Evolutionary conservation across 1,139 yeast genomes (phyloP), one percentile per base, ranked within the genome.

Genomic region (Candida sp.): DNA sequence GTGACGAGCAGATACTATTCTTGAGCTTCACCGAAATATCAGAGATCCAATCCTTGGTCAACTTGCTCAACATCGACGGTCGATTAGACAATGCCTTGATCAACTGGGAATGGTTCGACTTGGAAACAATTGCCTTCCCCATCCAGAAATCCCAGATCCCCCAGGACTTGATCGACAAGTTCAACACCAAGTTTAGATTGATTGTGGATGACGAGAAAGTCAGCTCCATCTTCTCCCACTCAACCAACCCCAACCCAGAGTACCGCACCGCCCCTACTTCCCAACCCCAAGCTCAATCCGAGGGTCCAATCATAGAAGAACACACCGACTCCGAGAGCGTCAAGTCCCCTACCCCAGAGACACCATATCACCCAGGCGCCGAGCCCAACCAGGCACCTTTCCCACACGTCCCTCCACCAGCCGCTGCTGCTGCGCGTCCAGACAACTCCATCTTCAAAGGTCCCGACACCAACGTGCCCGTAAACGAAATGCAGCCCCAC

Each of bases 101-200:
- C 9, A 63, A 65, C 51, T 64, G 74, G 67, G 53, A 56, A 48
- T 56, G 55, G 52, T 54, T 66, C 32, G 63, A 63, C 39, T 59
- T 60, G 55, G 56, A 51, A 30, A 47, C 48, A 5, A 46, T 62
- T 9, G 49, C 51, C 44, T 68, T 72, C 52, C 75, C 75, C 1
- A 51, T 70, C 32, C 46, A 44, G 9, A 62, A 63, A 39, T 67
- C 63, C 40, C 53, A 63, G 47, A 48, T 70, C 3, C 62, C 72
- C 11, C 54, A 48, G 42, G 69, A 68, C 27, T 48, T 70, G 39
- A 65, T 68, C 45, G 53, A 54, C 3, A 54, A 52, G 17, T 70
- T 70, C 54, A 68, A 69, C 53, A 51, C 49, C 5, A 53, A 53
- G 23, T 53, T 63, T 37, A 56, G 58, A 47, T 47, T 48, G 22